phyloP scores from a whole-genome alignment of 2,329 filamentous ascomycete genomes.

The Ophiostoma angusticollis region DNA sequence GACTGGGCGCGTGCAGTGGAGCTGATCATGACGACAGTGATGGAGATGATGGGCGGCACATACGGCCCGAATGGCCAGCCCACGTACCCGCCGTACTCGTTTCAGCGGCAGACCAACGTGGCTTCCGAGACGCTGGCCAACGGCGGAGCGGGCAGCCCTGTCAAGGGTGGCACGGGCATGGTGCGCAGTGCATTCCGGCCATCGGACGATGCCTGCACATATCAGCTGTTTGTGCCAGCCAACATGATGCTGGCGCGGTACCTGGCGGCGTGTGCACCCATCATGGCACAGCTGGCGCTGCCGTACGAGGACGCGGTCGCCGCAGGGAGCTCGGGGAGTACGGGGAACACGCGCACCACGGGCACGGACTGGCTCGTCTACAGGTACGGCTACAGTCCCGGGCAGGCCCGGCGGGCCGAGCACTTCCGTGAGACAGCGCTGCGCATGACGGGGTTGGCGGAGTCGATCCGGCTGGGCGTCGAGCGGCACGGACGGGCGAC shows the following conservation, averaged over 20 bases:
- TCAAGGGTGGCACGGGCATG: slow-evolving; percentile 55
- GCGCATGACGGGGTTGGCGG: slow-evolving; percentile 8
- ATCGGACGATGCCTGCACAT: slow-evolving; percentile 65
- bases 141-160: slow-evolving; percentile 56
- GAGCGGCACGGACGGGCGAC: slow-evolving; percentile 10
- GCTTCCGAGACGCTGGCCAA: slow-evolving; percentile 64
- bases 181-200: slow-evolving; percentile 67
- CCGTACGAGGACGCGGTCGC: slow-evolving; percentile 19
- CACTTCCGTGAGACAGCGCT: slow-evolving; percentile 4
- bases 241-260: slow-evolving; percentile 58
- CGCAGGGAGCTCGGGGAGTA: slow-evolving; percentile 5
- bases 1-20: slow-evolving; percentile 53
- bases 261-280: slow-evolving; percentile 29
- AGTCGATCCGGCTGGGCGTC: slow-evolving; percentile 10
- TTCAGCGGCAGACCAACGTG: slow-evolving; percentile 50
- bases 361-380: neutral
- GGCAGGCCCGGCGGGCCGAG: no score
- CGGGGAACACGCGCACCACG: neutral
- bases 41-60: slow-evolving; percentile 50
- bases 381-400: slow-evolving; percentile 4
- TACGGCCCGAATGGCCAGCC: slow-evolving; percentile 44
- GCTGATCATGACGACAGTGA: slow-evolving; percentile 49
- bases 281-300: slow-evolving; percentile 18
- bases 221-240: slow-evolving; percentile 65
- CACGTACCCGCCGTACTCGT: slow-evolving; percentile 49